Evolutionary conservation across 441 rosid species (phyloP), one percentile per base, ranked within the genome.

Genomic region (Populus hybrid): DNA sequence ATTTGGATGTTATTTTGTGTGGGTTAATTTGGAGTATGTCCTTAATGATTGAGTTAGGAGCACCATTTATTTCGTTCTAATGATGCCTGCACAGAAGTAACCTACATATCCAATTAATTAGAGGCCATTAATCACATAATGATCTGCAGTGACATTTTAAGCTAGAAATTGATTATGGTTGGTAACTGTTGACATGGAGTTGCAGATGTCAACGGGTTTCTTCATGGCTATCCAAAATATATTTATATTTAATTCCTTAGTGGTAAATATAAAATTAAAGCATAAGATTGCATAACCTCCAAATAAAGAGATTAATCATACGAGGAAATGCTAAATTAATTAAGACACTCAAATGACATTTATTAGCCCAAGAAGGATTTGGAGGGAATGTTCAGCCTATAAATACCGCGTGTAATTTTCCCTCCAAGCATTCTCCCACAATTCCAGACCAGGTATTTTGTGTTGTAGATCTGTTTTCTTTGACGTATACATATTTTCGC

Each of bases 201-300:
- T 75, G 20, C 24, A 66, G 31, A 28, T 10, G 71, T 45, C 76
- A 73, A 42, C 33, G 10, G 45, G 10, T 28, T 36, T n/a, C 9
- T 24, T 68, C 56, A 14, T 45, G 56, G 6, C 61, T 35, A 64
- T 5, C 40, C 45, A 64, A 53, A 31, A 63, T 71, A 71, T 66
- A 53, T 21, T 28, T 53, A 11, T 9, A 59, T 31, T 71, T 64
- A 64, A 14, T 71, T 20, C 29, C 71, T 26, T 64, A 26, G 40
- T 40, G 71, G 42, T 42, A 29, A 69, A 20, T 16, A 67, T 50
- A 35, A 3, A 83, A 76, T 74, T 33, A 80, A 56, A 68, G 64
- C 65, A 38, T 33, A 53, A 69, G 78, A 81, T 80, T 84, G 31
- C 26, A 53, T 81, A 81, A 81, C 84, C 64, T 74, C 64, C 86